Conservation (phyloP, 768 basidiomycete species). For the Collybia sp. region DNA sequence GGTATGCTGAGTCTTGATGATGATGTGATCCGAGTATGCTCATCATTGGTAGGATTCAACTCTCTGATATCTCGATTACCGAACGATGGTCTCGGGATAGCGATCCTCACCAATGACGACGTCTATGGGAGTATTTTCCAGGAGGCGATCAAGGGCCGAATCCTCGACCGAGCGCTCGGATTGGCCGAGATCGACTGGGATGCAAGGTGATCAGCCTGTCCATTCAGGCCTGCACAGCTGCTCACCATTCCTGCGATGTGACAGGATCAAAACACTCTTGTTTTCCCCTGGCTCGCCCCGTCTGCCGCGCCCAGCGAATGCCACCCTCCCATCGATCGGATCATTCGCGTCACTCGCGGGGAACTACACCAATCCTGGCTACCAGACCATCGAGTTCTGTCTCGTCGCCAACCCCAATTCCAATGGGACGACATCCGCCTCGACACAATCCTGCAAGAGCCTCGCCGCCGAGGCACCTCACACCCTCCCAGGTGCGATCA, state of each 20-base stretch:
- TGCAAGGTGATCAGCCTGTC: background rate
- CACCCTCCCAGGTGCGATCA: conserved; percentile 10
- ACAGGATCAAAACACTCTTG: too few relatives aligned
- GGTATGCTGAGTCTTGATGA: background rate
- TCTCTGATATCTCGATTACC: conserved; percentile 7
- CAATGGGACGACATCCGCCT: too few relatives aligned
- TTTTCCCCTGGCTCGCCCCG: too few relatives aligned
- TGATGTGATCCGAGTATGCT: background rate
- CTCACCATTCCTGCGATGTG: too few relatives aligned
- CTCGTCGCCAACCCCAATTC: too few relatives aligned
- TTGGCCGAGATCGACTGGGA: background rate
- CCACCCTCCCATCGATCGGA: too few relatives aligned
- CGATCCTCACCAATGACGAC: conserved; percentile 4
- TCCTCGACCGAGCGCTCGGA: conserved; percentile 1
- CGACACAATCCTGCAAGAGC: too few relatives aligned
- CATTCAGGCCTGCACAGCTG: too few relatives aligned
- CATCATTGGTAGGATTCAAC: conserved; percentile 12
- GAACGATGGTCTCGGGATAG: conserved; percentile 1
- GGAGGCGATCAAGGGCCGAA: background rate
- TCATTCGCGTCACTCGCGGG: too few relatives aligned
- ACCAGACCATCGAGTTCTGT: too few relatives aligned
- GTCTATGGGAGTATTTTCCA: background rate
- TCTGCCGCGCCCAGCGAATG: too few relatives aligned
- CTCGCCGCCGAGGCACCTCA: conserved; percentile 6
- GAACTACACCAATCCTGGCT: too few relatives aligned